phyloP scores from a whole-genome alignment of 2,329 filamentous ascomycete genomes.

The Fusarium zealandicum region DNA sequence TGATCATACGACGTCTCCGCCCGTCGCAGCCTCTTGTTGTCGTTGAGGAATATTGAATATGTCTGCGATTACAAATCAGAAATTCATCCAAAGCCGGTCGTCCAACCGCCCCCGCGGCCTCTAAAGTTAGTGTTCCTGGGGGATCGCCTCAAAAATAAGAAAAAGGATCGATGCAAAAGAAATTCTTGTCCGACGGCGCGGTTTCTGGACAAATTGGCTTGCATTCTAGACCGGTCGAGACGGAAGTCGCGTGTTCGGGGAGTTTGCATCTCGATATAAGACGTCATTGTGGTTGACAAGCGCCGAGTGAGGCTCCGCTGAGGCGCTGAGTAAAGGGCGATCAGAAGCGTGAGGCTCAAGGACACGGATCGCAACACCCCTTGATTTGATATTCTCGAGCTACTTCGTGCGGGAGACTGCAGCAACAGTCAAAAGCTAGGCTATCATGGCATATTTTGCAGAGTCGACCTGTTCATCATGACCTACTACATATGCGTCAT shows the following conservation, averaged over 20 bases:
- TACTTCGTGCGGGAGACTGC: neutral
- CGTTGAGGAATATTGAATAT: constrained; percentile 38
- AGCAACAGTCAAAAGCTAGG: neutral
- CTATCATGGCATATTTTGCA: no score
- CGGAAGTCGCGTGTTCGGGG: constrained; percentile 11
- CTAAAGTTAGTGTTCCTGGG: no score
- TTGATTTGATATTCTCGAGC: constrained; percentile 5
- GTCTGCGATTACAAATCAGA: constrained; percentile 44
- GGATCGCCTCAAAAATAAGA: no score
- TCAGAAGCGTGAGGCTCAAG: neutral
- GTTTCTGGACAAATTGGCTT: no score
- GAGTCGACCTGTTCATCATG: no score
- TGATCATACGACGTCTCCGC: constrained; percentile 9
- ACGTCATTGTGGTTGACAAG: constrained; percentile 27
- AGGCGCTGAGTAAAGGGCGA: constrained; percentile 9
- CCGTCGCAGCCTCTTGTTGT: constrained; percentile 14
- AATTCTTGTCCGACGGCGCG: no score
- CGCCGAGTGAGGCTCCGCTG: constrained; percentile 14
- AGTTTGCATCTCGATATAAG: neutral
- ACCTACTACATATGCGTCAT: no score
- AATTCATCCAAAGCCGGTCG: constrained; percentile 22
- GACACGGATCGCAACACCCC: constrained; percentile 13
- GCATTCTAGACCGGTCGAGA: constrained; percentile 20
- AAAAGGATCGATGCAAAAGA: no score
- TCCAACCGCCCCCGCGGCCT: neutral